phyloP scores from a whole-genome alignment of 331 rosid genomes.

The Telfairia occidentalis region DNA sequence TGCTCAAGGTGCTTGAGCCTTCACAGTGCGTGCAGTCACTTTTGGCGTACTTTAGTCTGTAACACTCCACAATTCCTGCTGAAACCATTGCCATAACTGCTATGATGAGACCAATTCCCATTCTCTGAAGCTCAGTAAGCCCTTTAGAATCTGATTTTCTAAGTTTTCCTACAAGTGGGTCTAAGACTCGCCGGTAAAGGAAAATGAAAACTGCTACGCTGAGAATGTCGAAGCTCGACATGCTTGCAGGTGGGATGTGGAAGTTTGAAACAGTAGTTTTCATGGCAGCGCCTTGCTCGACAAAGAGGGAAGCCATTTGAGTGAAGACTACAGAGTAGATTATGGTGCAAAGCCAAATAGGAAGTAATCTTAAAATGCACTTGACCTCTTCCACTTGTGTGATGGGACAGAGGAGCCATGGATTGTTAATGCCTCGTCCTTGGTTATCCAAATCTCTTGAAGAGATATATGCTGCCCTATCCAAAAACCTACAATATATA shows the following conservation, averaged over 20 bases:
- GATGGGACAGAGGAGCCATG: constrained; percentile 74
- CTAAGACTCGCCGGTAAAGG: constrained; percentile 70
- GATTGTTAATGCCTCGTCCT: constrained; percentile 29
- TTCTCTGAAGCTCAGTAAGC: constrained; percentile 85
- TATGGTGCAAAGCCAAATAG: constrained; percentile 98
- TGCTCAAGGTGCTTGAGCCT: constrained; percentile 72
- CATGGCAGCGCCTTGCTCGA: constrained; percentile 98
- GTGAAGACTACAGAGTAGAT: constrained; percentile 91
- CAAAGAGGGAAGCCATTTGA: constrained; percentile 98
- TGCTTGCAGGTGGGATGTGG: constrained; percentile 85
- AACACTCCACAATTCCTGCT: constrained; percentile 85
- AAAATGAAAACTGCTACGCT: constrained; percentile 86
- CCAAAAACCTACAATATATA: constrained; percentile 59
- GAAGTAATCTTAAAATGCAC: constrained; percentile 85
- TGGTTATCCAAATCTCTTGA: constrained; percentile 57
- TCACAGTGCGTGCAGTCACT: constrained; percentile 46
- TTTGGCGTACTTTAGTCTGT: constrained; percentile 65
- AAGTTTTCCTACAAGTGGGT: constrained; percentile 61
- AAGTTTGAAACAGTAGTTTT: constrained; percentile 58
- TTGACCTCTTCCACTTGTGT: constrained; percentile 95
- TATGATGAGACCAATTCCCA: constrained; percentile 92
- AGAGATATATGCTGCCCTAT: constrained; percentile 79
- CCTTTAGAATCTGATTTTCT: constrained; percentile 57
- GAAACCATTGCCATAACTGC: constrained; percentile 91
- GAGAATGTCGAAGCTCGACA: constrained; percentile 92